Base-by-base conservation (phyloP, 306 rosid species). In the Cicer pinnatifidum region DNA sequence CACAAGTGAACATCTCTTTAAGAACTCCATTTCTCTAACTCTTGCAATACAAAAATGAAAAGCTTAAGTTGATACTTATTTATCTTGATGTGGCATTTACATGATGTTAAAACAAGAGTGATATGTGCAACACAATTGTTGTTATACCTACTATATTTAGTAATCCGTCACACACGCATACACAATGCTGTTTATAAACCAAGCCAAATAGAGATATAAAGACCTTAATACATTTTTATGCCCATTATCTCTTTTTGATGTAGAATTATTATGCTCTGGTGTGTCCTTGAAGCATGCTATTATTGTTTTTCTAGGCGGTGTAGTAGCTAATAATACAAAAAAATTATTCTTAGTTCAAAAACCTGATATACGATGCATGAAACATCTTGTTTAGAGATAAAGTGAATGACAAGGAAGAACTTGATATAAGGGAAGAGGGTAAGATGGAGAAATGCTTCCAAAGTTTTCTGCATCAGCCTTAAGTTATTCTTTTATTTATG, bases 41-140 rank as follows among this genome's bases (percentile, higher is more conserved):
- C 35, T 12, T 64, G 41, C 45, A 50, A 50, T 75, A 33, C 17
- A 9, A 50, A 51, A 63, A 51, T 7, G n/a, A 12, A 38, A 38
- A 62, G 13, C 48, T 61, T 50, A 62, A 62, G 53, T 16, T 5
- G 13, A 43, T 41, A 38, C 38, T n/a, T 75, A 15, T 75, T 28
- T 74, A n/a, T 62, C 43, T 48, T 64, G 46, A 40, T 41, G 53
- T 71, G 56, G 43, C 40, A 39, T 70, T 12, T 59, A 33, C 11
- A 11, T 53, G 65, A 17, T 40, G 51, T 63, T 48, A 61, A 16
- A 41, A 61, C 52, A 15, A 8, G 62, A 43, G 56, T 43, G 43
- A 53, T 10, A 40, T 13, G 7, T 54, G 57, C 8, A 28, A 38
- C 8, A 23, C 38, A 8, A n/a, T 75, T 53, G 17, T 41, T 67